These are phyloP conservation scores for Maudiozyma bulderi DNA, from an alignment of 805 yeast species.

Conservation along the genomic window DNA sequence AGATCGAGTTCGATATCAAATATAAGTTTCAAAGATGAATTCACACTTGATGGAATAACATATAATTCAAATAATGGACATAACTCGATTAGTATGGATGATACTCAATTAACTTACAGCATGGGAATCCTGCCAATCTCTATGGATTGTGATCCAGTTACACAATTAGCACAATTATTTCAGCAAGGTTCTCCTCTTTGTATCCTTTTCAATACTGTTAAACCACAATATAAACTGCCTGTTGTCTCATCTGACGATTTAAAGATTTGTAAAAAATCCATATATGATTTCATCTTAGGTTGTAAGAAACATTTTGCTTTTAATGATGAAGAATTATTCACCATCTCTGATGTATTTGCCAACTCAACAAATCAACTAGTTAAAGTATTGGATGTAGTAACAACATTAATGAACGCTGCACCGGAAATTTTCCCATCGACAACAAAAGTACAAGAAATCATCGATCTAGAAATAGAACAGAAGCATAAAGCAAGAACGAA, in stretches of 20 bases:
- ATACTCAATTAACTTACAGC: slow-evolving; percentile 45
- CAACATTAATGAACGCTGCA: slow-evolving; percentile 48
- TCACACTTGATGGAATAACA: slow-evolving; percentile 19
- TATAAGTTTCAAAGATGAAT: slow-evolving; percentile 26
- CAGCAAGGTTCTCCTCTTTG: slow-evolving; percentile 92
- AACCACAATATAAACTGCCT: slow-evolving; percentile 48
- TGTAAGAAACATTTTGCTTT: slow-evolving; percentile 68
- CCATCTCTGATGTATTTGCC: slow-evolving; percentile 81
- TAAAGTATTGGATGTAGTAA: slow-evolving; percentile 65
- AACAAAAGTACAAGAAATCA: slow-evolving; percentile 22
- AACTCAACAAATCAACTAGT: slow-evolving; percentile 71
- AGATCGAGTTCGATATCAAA: slow-evolving; percentile 30
- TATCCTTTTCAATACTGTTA: slow-evolving; percentile 64
- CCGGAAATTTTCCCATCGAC: slow-evolving; percentile 33
- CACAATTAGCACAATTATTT: slow-evolving; percentile 78
- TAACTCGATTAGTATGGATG: slow-evolving; percentile 22
- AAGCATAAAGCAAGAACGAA: slow-evolving; percentile 6
- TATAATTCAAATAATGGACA: slow-evolving; percentile 15
- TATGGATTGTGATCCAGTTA: slow-evolving; percentile 79
- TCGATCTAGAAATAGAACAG: slow-evolving; percentile 12
- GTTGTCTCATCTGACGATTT: slow-evolving; percentile 70
- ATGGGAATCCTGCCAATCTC: slow-evolving; percentile 72
- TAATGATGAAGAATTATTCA: slow-evolving; percentile 75
- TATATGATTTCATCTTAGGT: slow-evolving; percentile 81
- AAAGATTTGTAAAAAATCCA: slow-evolving; percentile 76